These are phyloP conservation scores for Passalora sequoiae DNA, from an alignment of 2,329 filamentous ascomycete species.

Conservation along the genomic window DNA sequence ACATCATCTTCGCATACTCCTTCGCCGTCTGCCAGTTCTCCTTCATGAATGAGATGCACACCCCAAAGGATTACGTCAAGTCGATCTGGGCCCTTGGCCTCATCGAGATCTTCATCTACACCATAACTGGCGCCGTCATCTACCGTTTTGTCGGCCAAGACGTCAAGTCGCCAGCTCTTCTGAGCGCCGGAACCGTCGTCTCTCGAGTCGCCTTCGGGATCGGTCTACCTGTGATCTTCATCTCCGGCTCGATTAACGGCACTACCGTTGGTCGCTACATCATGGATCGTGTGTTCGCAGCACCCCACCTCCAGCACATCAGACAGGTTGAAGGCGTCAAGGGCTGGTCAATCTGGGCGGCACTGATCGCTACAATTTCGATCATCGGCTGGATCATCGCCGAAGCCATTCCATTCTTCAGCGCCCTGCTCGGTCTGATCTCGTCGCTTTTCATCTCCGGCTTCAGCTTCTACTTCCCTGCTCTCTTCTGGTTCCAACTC, in stretches of 20 bases:
- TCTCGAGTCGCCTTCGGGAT: constrained; percentile 65
- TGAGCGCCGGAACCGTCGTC: constrained; percentile 53
- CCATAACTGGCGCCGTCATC: constrained; percentile 61
- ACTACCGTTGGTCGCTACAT: constrained; percentile 50
- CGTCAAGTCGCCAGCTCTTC: constrained; percentile 62
- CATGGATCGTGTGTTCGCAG: constrained; percentile 59
- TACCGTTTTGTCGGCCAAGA: constrained; percentile 60
- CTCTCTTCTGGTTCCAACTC: constrained; percentile 41
- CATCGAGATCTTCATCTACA: constrained; percentile 60
- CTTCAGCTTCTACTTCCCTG: constrained; percentile 48
- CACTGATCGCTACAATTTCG: constrained; percentile 55
- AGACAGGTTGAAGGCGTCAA: constrained; percentile 40
- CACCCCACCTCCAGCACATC: constrained; percentile 47
- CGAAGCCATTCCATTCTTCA: constrained; percentile 67
- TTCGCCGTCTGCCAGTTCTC: constrained; percentile 59
- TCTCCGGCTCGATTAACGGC: constrained; percentile 67
- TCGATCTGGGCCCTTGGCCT: constrained; percentile 55
- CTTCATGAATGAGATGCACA: constrained; percentile 62
- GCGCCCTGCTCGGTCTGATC: constrained; percentile 62
- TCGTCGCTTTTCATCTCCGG: constrained; percentile 61
- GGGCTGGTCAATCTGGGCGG: constrained; percentile 56
- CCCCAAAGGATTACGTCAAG: constrained; percentile 59
- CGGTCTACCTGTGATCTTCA: constrained; percentile 66
- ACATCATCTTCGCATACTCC: constrained; percentile 64
- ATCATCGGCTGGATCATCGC: constrained; percentile 64